Evolutionary conservation across 2,329 filamentous ascomycete genomes (phyloP).

Genomic region (Elsinoe arachidis): DNA sequence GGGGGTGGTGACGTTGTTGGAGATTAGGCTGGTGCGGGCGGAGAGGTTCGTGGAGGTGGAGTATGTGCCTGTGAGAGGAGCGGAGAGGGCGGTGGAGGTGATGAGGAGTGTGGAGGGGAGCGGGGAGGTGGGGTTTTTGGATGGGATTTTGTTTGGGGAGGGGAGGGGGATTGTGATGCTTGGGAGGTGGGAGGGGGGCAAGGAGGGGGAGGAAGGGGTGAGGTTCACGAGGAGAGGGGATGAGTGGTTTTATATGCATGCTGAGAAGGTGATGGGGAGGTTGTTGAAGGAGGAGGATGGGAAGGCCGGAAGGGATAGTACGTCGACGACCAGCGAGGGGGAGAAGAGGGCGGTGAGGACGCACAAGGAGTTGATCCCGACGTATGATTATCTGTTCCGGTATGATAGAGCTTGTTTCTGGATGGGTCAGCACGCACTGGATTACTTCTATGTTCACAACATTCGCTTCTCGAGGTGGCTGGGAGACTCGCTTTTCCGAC

Average conservation of each 20-base stretch:
- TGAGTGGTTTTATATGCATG: slow-evolving; percentile 68
- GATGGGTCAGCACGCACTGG: slow-evolving; percentile 52
- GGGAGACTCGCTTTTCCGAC: slow-evolving; percentile 53
- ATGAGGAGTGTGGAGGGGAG: slow-evolving; percentile 40
- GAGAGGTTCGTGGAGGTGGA: slow-evolving; percentile 51
- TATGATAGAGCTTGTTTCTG: slow-evolving; percentile 60
- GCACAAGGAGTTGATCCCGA: slow-evolving; percentile 35
- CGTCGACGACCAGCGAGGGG: neutral
- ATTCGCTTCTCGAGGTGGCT: slow-evolving; percentile 50
- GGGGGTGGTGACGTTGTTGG: slow-evolving; percentile 52
- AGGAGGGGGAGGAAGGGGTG: slow-evolving; percentile 25
- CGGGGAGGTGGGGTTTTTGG: slow-evolving; percentile 53
- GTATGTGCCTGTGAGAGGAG: slow-evolving; percentile 48
- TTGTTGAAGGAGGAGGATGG: neutral
- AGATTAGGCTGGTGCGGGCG: slow-evolving; percentile 49
- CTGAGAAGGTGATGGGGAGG: slow-evolving; percentile 31
- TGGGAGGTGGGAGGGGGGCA: slow-evolving; percentile 46
- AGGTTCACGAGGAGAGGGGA: slow-evolving; percentile 52
- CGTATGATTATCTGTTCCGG: slow-evolving; percentile 49
- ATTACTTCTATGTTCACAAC: slow-evolving; percentile 54
- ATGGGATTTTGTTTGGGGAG: slow-evolving; percentile 56
- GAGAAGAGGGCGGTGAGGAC: neutral
- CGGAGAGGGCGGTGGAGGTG: slow-evolving; percentile 41
- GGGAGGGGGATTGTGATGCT: slow-evolving; percentile 51
- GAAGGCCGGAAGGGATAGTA: neutral